A percentile compares a stretch with the other conserved stretches of the same genome.
phyloP scores from a whole-genome alignment of 495 filamentous ascomycete genomes.

The Neurospora sp. region DNA sequence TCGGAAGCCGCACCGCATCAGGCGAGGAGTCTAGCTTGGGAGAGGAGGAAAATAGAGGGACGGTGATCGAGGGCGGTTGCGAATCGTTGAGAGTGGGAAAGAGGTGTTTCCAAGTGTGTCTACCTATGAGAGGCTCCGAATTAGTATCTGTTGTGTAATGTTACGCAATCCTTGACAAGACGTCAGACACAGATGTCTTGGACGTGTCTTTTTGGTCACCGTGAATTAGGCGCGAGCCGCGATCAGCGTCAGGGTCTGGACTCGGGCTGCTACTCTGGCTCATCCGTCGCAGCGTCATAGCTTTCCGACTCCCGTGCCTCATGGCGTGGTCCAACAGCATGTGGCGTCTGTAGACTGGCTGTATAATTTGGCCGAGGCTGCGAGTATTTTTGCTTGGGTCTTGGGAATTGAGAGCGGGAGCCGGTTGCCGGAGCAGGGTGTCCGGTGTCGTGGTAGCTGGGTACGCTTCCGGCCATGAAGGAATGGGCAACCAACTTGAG shows the following conservation, averaged over 20 bases:
- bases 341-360: background rate
- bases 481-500: background rate
- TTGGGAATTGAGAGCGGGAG: background rate
- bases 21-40: background rate
- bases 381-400: background rate
- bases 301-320: background rate
- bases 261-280: background rate
- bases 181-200: background rate
- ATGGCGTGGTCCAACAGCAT: background rate
- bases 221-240: background rate
- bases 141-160: background rate
- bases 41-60: background rate
- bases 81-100: background rate
- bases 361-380: background rate
- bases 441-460: background rate
- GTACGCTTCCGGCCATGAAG: background rate
- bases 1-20: conserved; percentile 2
- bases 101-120: background rate
- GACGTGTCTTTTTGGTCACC: background rate
- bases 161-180: background rate
- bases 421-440: background rate
- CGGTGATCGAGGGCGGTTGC: background rate
- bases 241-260: background rate
- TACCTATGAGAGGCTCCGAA: background rate
- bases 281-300: background rate